Evolutionary conservation across 176 grass and related monocot species (phyloP).

Genomic region (Bonia amplexicaulis): DNA sequence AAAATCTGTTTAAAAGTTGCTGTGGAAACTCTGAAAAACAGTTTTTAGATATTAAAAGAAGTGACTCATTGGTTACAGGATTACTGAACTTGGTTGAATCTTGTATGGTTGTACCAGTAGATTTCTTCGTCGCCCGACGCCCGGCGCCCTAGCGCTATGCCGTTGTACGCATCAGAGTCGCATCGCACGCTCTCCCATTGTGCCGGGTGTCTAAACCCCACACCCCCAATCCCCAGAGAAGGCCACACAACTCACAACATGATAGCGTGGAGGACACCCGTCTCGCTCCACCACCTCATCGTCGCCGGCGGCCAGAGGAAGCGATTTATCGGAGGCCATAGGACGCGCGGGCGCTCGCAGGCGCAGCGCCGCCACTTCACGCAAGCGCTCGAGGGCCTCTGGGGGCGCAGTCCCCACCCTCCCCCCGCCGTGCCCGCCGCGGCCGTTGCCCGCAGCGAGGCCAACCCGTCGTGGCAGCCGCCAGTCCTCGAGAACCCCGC

Average conservation of each 20-base stretch:
- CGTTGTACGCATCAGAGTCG: too few species aligned
- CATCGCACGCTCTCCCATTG: too few species aligned
- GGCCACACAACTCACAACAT: background rate
- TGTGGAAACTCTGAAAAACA: too few species aligned
- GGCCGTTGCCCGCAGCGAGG: background rate
- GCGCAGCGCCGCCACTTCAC: constrained; percentile 61
- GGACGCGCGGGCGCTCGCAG: constrained; percentile 46
- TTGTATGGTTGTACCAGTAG: background rate
- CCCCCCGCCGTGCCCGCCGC: background rate
- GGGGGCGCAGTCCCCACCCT: constrained; percentile 31
- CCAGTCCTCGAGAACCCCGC: constrained; percentile 62
- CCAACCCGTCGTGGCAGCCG: constrained; percentile 43
- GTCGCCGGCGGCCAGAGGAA: constrained; percentile 17
- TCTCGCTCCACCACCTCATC: constrained; percentile 29
- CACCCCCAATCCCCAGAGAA: background rate
- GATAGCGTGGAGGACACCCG: constrained; percentile 13
- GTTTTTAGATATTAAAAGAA: rapidly evolving
- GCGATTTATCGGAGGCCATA: constrained; percentile 37
- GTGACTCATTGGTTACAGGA: too few species aligned
- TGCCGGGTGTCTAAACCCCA: background rate
- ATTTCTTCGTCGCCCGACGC: background rate
- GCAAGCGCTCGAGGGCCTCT: constrained; percentile 49
- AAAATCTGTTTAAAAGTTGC: too few species aligned
- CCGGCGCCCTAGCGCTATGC: background rate
- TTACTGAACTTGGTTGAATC: too few species aligned